Evolutionary conservation across 768 basidiomycete genomes (phyloP).

Genomic region (Crepidotus variabilis): DNA sequence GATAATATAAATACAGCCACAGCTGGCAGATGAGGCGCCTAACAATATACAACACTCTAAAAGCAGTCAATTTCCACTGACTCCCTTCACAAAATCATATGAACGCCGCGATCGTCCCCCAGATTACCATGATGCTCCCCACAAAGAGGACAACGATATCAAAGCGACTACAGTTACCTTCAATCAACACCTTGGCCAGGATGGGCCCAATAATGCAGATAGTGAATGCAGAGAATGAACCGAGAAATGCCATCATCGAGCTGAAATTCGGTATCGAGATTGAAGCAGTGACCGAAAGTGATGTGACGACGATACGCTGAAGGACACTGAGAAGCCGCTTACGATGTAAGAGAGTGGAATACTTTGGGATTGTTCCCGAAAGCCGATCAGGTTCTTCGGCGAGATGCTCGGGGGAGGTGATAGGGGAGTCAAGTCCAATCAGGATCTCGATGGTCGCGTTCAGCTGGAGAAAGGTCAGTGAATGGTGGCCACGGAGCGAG

Average conservation of each 20-base stretch:
- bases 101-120: constrained; percentile 74
- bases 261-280: constrained; percentile 79
- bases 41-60: too few relatives aligned
- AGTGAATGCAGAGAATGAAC: constrained; percentile 77
- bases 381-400: constrained; percentile 30
- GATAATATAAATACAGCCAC: too few relatives aligned
- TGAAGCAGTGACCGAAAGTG: constrained; percentile 65
- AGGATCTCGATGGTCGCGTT: constrained; percentile 80
- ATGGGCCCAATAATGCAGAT: constrained; percentile 79
- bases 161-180: constrained; percentile 40
- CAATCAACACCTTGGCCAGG: constrained; percentile 61
- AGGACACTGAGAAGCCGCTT: constrained; percentile 42
- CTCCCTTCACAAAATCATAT: constrained; percentile 12
- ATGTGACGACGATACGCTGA: constrained; percentile 57
- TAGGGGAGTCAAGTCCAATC: constrained; percentile 56
- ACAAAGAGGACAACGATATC: constrained; percentile 54
- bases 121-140: constrained; percentile 63
- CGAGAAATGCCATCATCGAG: constrained; percentile 84
- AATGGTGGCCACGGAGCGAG: not conserved
- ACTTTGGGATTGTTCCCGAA: constrained; percentile 19
- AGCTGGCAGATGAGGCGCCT: too few relatives aligned
- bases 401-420: constrained; percentile 34
- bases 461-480: constrained; percentile 42
- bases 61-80: too few relatives aligned
- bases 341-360: constrained; percentile 23